Conservation (phyloP, 2,329 filamentous ascomycete species). For the Sphaceloma murrayae region DNA sequence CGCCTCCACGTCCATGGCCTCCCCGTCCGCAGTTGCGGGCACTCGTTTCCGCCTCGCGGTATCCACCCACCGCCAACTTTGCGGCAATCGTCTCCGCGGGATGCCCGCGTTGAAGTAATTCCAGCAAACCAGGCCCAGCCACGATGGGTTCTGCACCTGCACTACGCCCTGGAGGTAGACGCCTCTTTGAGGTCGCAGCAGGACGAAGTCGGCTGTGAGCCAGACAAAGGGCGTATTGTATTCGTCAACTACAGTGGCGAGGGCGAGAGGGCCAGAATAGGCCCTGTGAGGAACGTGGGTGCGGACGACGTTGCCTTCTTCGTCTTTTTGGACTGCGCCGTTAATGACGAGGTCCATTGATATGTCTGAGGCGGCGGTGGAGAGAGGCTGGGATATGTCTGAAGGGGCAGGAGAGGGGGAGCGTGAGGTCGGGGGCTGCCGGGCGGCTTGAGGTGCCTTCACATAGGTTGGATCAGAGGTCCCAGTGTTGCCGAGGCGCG, state of each 20-base stretch:
- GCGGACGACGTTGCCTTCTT: neutral
- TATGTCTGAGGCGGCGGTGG: neutral
- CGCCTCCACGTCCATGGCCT: conserved; percentile 18
- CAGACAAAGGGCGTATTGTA: conserved; percentile 80
- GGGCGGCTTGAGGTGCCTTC: conserved; percentile 1
- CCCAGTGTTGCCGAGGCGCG: conserved; percentile 53
- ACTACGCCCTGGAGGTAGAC: conserved; percentile 69
- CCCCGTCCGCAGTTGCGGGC: conserved; percentile 25
- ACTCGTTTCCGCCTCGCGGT: neutral
- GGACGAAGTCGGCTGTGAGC: conserved; percentile 75
- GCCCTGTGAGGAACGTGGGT: conserved; percentile 29
- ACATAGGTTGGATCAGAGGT: conserved; percentile 35
- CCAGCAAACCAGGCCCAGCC: conserved; percentile 80
- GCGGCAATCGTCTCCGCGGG: conserved; percentile 63
- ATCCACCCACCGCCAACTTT: conserved; percentile 70
- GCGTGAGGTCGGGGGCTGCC: conserved; percentile 2
- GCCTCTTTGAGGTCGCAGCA: conserved; percentile 68
- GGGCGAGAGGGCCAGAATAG: conserved; percentile 24
- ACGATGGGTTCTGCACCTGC: conserved; percentile 78
- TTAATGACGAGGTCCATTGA: neutral
- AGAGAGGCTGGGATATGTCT: conserved; percentile 4
- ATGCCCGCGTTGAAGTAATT: conserved; percentile 89
- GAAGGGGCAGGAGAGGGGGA: conserved; percentile 9
- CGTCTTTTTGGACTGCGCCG: neutral
- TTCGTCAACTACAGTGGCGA: conserved; percentile 55